These are phyloP conservation scores for Xerocomellus amylosporus DNA, from an alignment of 768 basidiomycete genomes.

Conservation along the genomic window DNA sequence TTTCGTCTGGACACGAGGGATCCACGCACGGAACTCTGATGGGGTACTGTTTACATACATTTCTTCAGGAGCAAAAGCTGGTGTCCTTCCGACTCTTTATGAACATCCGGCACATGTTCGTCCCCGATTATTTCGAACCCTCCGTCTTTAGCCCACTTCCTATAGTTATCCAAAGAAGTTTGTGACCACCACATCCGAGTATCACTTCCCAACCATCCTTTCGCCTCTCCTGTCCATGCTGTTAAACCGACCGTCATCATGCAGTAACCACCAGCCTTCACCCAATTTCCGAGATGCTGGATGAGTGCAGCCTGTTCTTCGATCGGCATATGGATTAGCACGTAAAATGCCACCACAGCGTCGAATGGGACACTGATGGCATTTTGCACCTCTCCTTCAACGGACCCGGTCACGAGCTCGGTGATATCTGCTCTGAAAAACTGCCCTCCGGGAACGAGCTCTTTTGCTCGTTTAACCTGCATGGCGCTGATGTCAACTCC, in stretches of 20 bases:
- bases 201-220: background rate
- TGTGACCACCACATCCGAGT: conserved; percentile 8
- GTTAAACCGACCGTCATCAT: conserved; percentile 9
- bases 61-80: conserved; percentile 7
- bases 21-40: background rate
- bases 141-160: conserved; percentile 5
- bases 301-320: conserved; percentile 8
- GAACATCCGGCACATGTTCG: conserved; percentile 3
- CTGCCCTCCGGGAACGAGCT: conserved; percentile 1
- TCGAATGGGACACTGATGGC: background rate
- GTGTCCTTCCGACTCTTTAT: conserved; percentile 5
- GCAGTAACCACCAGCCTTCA: conserved; percentile 3
- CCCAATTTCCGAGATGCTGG: conserved; percentile 19
- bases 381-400: background rate
- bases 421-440: conserved; percentile 9
- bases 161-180: conserved; percentile 7
- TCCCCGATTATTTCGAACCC: conserved; percentile 11
- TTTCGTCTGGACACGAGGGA: conserved; percentile 8
- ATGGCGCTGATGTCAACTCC: conserved; percentile 6
- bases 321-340: conserved; percentile 8
- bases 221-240: background rate
- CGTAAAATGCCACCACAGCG: conserved; percentile 2
- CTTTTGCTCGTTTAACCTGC: conserved; percentile 7
- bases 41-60: conserved; percentile 8
- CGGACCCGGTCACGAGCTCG: background rate